Percentiles rank a stretch among this genome's conserved stretches.
Evolutionary conservation across 129 eudicot genomes (phyloP).

Genomic region (Flaveria bidentis): DNA sequence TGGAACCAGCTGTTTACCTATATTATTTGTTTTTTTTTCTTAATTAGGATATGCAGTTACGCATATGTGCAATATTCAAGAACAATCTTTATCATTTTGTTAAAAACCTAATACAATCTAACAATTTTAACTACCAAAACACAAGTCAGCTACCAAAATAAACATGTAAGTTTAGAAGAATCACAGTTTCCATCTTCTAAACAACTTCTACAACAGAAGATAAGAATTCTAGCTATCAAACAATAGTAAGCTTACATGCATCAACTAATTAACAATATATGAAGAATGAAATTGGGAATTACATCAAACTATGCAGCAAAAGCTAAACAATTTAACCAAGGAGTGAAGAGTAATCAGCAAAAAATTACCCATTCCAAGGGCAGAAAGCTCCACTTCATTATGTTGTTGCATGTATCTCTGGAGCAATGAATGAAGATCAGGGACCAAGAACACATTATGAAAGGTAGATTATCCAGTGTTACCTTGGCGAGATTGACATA

Average conservation of each 20-base stretch:
- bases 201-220: neutral
- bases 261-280: neutral
- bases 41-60: neutral
- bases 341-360: constrained; percentile 3
- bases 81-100: neutral
- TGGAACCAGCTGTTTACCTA: neutral
- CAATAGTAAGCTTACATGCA: neutral
- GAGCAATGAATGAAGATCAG: constrained; percentile 19
- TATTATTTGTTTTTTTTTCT: too few relatives aligned
- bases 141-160: neutral
- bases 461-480: neutral
- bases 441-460: neutral
- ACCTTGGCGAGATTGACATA: constrained; percentile 78
- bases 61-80: neutral
- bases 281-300: constrained; percentile 1
- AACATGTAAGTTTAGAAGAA: too few relatives aligned
- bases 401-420: constrained; percentile 79
- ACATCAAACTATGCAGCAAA: neutral
- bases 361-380: constrained; percentile 69
- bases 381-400: constrained; percentile 75
- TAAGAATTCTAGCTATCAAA: neutral
- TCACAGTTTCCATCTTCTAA: neutral
- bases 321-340: neutral
- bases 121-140: neutral
- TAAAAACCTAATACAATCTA: neutral